phyloP scores from a whole-genome alignment of 2,329 filamentous ascomycete species.

The Neoascochyta sp. region DNA sequence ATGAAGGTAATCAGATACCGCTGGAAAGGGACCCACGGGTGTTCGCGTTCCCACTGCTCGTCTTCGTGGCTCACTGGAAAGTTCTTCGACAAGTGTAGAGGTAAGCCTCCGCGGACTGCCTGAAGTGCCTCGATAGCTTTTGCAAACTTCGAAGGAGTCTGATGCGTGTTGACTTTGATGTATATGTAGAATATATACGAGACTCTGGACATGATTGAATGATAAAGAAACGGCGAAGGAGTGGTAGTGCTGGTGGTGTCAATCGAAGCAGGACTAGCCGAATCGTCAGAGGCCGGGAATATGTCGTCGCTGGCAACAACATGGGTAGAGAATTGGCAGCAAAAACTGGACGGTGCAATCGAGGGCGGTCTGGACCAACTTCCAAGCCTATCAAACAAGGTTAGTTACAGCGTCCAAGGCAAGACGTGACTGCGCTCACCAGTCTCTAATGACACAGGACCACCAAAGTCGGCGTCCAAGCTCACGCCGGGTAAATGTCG shows the following conservation, averaged over 20 bases:
- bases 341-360: slow-evolving; percentile 10
- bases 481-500: slow-evolving; percentile 3
- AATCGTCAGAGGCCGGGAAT: slow-evolving; percentile 1
- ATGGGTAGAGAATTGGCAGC: slow-evolving; percentile 8
- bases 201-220: slow-evolving; percentile 9
- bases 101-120: neutral
- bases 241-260: slow-evolving; percentile 1
- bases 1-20: slow-evolving; percentile 8
- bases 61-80: slow-evolving; percentile 9
- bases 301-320: slow-evolving; percentile 3
- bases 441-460: slow-evolving; percentile 11
- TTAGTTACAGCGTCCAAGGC: too few species aligned
- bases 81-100: slow-evolving; percentile 1
- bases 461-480: slow-evolving; percentile 10
- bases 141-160: slow-evolving; percentile 7
- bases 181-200: slow-evolving; percentile 10
- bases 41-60: slow-evolving; percentile 6
- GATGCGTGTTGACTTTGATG: slow-evolving; percentile 12
- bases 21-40: slow-evolving; percentile 11
- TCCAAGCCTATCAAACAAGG: slow-evolving; percentile 4
- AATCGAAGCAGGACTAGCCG: slow-evolving; percentile 2
- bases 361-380: slow-evolving; percentile 10
- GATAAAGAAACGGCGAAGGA: slow-evolving; percentile 10
- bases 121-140: slow-evolving; percentile 9
- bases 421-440: too few species aligned